A percentile compares a stretch with the other conserved stretches of the same genome.
Evolutionary conservation across 345 rosid genomes (phyloP).

Genomic region (Conringia planisiliqua): DNA sequence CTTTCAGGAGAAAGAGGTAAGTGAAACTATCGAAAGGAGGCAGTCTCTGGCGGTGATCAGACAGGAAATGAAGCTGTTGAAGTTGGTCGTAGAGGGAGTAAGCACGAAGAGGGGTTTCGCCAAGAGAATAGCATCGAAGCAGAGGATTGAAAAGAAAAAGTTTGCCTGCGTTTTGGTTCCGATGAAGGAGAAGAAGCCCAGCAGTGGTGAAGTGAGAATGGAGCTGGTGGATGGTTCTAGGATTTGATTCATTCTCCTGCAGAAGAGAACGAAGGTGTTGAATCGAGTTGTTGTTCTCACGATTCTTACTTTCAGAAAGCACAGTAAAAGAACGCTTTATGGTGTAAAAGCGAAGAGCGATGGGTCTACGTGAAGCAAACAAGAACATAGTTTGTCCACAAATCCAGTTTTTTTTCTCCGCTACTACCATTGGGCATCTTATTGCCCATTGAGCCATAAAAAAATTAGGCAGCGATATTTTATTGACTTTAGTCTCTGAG

Average conservation of each 20-base stretch:
- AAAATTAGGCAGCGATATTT: background rate
- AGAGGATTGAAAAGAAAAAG: slow-evolving; percentile 47
- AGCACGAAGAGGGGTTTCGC: slow-evolving; percentile 37
- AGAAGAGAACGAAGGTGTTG: slow-evolving; percentile 32
- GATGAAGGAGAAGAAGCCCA: slow-evolving; percentile 34
- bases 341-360: slow-evolving; percentile 1
- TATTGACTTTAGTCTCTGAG: background rate
- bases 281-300: slow-evolving; percentile 5
- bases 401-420: background rate
- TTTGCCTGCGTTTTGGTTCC: slow-evolving; percentile 2
- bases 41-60: slow-evolving; percentile 4
- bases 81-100: slow-evolving; percentile 50
- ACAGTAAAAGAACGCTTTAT: slow-evolving; percentile 16
- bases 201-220: slow-evolving; percentile 43
- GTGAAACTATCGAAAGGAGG: slow-evolving; percentile 63
- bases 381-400: slow-evolving; percentile 12
- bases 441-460: background rate
- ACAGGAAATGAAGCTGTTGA: slow-evolving; percentile 33
- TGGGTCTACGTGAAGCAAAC: background rate
- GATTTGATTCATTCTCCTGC: slow-evolving; percentile 29
- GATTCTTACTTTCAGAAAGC: background rate
- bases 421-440: background rate
- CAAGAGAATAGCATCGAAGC: slow-evolving; percentile 53
- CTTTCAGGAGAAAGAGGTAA: slow-evolving; percentile 50
- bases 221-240: slow-evolving; percentile 39